These are phyloP conservation scores for Harringtonia lauricola DNA, from an alignment of 2,329 filamentous ascomycete genomes.

Conservation along the genomic window DNA sequence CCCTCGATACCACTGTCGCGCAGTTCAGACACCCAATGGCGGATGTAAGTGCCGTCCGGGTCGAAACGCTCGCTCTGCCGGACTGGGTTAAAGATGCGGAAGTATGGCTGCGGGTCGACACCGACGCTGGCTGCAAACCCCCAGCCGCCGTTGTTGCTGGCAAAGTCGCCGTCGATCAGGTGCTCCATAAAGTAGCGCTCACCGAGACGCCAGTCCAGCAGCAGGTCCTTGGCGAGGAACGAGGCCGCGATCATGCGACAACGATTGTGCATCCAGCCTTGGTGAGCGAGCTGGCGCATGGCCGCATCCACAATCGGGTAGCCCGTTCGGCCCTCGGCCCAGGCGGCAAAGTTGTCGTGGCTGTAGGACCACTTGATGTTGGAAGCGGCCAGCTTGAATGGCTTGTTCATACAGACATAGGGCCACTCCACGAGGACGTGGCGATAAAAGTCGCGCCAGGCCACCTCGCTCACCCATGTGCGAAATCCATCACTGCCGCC, in stretches of 20 bases:
- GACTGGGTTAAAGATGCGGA: conserved; percentile 79
- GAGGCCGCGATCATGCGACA: conserved; percentile 76
- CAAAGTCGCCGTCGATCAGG: conserved; percentile 69
- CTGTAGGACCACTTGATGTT: conserved; percentile 78
- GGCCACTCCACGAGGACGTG: conserved; percentile 81
- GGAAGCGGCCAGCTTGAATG: conserved; percentile 70
- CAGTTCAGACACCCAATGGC: conserved; percentile 73
- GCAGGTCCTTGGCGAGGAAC: conserved; percentile 69
- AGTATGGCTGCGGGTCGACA: conserved; percentile 57
- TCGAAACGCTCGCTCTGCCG: conserved; percentile 84
- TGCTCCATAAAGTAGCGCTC: conserved; percentile 77
- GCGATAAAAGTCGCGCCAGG: conserved; percentile 82
- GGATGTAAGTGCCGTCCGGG: conserved; percentile 65
- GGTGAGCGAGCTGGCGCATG: conserved; percentile 63
- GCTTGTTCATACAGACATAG: conserved; percentile 60
- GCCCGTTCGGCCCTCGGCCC: conserved; percentile 65
- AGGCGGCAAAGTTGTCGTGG: conserved; percentile 55
- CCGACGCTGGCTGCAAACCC: conserved; percentile 32
- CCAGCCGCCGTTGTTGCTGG: conserved; percentile 60
- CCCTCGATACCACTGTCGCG: conserved; percentile 38
- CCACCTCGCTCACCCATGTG: conserved; percentile 72
- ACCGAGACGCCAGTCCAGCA: conserved; percentile 75
- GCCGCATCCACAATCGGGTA: conserved; percentile 79
- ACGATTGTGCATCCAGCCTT: conserved; percentile 76
- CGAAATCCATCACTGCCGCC: conserved; percentile 54